Base-by-base conservation (phyloP, 2,329 filamentous ascomycete species). In the Geosmithia flava region DNA sequence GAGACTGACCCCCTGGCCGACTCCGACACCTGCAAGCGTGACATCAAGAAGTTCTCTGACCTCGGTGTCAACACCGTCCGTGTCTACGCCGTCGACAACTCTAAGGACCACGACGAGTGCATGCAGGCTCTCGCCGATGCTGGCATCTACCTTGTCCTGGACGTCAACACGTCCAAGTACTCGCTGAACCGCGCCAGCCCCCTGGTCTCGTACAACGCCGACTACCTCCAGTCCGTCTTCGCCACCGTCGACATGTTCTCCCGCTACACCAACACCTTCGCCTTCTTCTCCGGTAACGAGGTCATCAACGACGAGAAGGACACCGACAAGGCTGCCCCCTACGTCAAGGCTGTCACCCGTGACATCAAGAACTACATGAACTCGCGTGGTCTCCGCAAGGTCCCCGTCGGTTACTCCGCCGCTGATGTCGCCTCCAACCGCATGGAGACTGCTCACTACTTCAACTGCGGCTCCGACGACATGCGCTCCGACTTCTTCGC, bases 61-160 rank as follows among this genome's bases (percentile, higher is more conserved):
- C 75, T 96, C 46, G 88, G 89, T 45, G 72, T 95, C 68, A 96
- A 96, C 74, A 89, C 88, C 23, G 75, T 96, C 61, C 89, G 90
- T 66, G 85, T 95, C 52, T 96, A 95, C 76, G 88, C 85, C 16
- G 82, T 94, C 55, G 90, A 96, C 73, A 95, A 95, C 76, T 82
- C 81, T 46, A 70, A 74, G 56, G 68, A 83, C 65, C 90, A 96
- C 69, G 82, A 90, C 58, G 76, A 80, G 53, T 96, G 90, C 74
- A 96, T 96, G 90, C 71, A 75, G 51, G 74, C 77, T 44, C 75
- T 95, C 52, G 82, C 80, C 47, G 85, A 85, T 58, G 89, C 87
- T 53, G 87, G 87, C 58, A 95, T 95, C 72, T 95, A 95, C 73
- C 78, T 95, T 47, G 87, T 94, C 39, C 74, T 95, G 47, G 89